Percentiles rank a stretch among this genome's conserved stretches.
These are phyloP conservation scores for Volvox africanus DNA, from an alignment of 139 green algal species.

Conservation along the genomic window DNA sequence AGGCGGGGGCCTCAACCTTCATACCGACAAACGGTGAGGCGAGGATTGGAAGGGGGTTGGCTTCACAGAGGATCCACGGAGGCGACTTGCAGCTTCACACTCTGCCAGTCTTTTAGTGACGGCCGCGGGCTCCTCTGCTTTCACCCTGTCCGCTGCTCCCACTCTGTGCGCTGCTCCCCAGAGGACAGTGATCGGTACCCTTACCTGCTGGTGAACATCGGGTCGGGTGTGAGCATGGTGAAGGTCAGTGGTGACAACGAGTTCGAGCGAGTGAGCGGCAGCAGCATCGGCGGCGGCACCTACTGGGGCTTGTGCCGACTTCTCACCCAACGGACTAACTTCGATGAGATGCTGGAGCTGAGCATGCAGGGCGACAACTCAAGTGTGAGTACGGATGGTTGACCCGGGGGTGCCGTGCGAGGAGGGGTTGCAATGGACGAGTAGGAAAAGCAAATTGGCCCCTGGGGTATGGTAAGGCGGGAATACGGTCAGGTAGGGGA, in stretches of 20 bases:
- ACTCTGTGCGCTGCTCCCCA: slow-evolving; percentile 9
- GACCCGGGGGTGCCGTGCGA: too few species aligned
- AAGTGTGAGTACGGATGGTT: slow-evolving; percentile 62
- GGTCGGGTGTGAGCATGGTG: slow-evolving; percentile 95
- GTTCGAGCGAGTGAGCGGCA: slow-evolving; percentile 92
- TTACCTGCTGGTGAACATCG: slow-evolving; percentile 99
- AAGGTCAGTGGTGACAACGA: slow-evolving; percentile 75
- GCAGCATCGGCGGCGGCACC: slow-evolving; percentile 96
- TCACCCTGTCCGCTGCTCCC: too few species aligned
- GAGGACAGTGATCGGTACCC: slow-evolving; percentile 88
- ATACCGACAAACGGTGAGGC: slow-evolving; percentile 66
- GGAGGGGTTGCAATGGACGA: too few species aligned
- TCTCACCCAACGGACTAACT: slow-evolving; percentile 77
- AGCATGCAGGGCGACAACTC: slow-evolving; percentile 89
- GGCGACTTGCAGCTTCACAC: too few species aligned
- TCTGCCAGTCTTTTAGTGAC: too few species aligned
- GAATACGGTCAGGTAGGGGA: too few species aligned
- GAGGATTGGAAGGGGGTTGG: too few species aligned
- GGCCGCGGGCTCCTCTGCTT: too few species aligned
- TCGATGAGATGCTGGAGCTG: slow-evolving; percentile 98
- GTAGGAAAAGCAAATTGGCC: too few species aligned
- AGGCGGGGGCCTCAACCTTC: slow-evolving; percentile 75
- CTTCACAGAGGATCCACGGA: too few species aligned
- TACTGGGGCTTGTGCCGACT: slow-evolving; percentile 97
- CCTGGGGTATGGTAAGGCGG: too few species aligned